Evolutionary conservation across 2,329 filamentous ascomycete species (phyloP).

Genomic region (Taxawa tesnikishii): DNA sequence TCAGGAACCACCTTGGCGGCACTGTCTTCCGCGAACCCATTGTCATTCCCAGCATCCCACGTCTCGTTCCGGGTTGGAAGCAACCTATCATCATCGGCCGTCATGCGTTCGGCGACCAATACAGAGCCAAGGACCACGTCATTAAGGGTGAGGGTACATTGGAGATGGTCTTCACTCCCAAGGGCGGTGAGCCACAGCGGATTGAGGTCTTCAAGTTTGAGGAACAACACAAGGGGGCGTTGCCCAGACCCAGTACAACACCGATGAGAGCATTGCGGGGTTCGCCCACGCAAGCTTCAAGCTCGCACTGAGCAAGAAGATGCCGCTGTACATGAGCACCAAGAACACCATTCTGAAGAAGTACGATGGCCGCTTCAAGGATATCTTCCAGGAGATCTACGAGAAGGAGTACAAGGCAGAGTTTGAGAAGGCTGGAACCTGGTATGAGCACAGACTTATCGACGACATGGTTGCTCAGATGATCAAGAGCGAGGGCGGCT

Average conservation of each 20-base stretch:
- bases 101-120: constrained; percentile 97
- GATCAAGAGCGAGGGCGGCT: constrained; percentile 96
- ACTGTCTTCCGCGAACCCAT: constrained; percentile 99
- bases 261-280: constrained; percentile 83
- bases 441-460: constrained; percentile 98
- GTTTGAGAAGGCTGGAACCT: constrained; percentile 86
- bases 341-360: constrained; percentile 99
- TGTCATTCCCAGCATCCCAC: constrained; percentile 84
- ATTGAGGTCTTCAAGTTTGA: constrained; percentile 88
- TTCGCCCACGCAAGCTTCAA: constrained; percentile 97
- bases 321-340: constrained; percentile 99
- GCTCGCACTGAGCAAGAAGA: constrained; percentile 72
- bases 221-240: constrained; percentile 62
- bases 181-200: constrained; percentile 65
- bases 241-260: constrained; percentile 96
- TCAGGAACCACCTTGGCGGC: constrained; percentile 62
- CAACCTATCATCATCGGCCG: constrained; percentile 98
- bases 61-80: constrained; percentile 93
- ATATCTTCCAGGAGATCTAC: constrained; percentile 97
- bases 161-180: constrained; percentile 87
- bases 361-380: constrained; percentile 98
- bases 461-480: constrained; percentile 99
- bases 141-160: constrained; percentile 75
- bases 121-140: constrained; percentile 88
- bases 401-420: constrained; percentile 74